These are phyloP conservation scores for Kurtzmaniella quercitrusa DNA, from an alignment of 1,139 yeast species.

Conservation along the genomic window DNA sequence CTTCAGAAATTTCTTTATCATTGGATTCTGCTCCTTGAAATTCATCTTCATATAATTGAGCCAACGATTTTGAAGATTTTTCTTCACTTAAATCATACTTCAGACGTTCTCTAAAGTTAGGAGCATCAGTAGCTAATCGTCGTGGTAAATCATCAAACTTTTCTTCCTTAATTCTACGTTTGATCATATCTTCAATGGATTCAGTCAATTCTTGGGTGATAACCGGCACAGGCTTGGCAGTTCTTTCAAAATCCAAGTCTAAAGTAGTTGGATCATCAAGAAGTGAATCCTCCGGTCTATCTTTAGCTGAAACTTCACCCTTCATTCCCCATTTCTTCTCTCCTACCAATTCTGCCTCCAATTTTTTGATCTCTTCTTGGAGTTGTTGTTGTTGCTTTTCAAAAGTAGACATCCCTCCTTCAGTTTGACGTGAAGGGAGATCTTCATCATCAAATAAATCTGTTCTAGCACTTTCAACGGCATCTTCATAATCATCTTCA, in stretches of 20 bases:
- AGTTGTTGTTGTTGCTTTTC: constrained; percentile 80
- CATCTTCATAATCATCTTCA: constrained; percentile 49
- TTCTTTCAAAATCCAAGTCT: constrained; percentile 42
- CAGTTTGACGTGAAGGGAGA: constrained; percentile 27
- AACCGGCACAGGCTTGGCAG: constrained; percentile 69
- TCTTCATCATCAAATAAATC: constrained; percentile 60
- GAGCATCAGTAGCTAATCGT: constrained; percentile 60
- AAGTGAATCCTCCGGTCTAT: constrained; percentile 81
- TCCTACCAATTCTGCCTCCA: constrained; percentile 85
- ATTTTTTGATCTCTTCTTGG: constrained; percentile 67
- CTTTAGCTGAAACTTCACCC: constrained; percentile 83
- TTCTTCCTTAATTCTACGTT: constrained; percentile 67
- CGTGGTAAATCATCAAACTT: constrained; percentile 85
- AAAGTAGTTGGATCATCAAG: constrained; percentile 37
- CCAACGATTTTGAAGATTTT: constrained; percentile 82
- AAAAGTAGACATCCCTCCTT: constrained; percentile 59
- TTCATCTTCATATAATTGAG: constrained; percentile 90
- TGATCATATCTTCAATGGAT: constrained; percentile 80
- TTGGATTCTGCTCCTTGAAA: constrained; percentile 44
- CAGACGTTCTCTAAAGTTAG: constrained; percentile 49
- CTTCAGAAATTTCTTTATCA: constrained; percentile 50
- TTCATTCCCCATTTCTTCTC: constrained; percentile 92
- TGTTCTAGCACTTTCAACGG: constrained; percentile 51
- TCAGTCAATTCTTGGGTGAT: constrained; percentile 87
- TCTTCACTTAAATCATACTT: constrained; percentile 72